A percentile compares a stretch with the other conserved stretches of the same genome.
Evolutionary conservation across 148 eudicot species (phyloP).

Genomic region (Nepenthes gracilis): DNA sequence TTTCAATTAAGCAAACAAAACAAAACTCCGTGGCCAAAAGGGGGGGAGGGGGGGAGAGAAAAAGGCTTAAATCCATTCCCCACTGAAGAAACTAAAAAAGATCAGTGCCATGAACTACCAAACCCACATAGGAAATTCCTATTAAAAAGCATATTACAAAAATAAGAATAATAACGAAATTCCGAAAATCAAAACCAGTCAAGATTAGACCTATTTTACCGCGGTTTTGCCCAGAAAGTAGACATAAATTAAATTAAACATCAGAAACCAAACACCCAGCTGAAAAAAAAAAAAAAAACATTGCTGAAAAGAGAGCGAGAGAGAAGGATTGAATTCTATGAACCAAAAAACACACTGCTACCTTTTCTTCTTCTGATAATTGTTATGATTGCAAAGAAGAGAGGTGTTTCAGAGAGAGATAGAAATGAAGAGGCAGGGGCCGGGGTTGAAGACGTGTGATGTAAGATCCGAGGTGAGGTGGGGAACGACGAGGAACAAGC

Average conservation of each 20-base stretch:
- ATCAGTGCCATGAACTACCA: too few species aligned
- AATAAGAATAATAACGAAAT: too few species aligned
- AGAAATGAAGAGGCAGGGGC: slow-evolving; percentile 2
- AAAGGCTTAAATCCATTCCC: too few species aligned
- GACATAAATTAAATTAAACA: too few species aligned
- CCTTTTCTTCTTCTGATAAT: neutral
- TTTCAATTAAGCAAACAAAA: neutral
- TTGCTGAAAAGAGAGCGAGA: neutral
- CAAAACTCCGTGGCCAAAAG: slow-evolving; percentile 13
- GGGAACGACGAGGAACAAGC: neutral
- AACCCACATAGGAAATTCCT: too few species aligned
- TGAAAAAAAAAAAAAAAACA: neutral
- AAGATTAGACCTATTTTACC: too few species aligned
- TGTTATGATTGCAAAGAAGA: slow-evolving; percentile 9
- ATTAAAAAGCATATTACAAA: too few species aligned
- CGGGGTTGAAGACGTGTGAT: slow-evolving; percentile 12
- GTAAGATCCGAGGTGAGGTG: slow-evolving; percentile 23
- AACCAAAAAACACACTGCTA: neutral
- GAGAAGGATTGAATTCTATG: neutral
- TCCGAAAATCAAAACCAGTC: too few species aligned
- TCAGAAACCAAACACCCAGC: too few species aligned
- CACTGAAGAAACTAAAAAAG: too few species aligned
- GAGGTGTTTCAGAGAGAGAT: slow-evolving; percentile 6
- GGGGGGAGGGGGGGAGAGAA: slow-evolving; percentile 1
- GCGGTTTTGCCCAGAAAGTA: too few species aligned